Base-by-base conservation (phyloP, 257 asterid species). In the Ehretia macrophylla region DNA sequence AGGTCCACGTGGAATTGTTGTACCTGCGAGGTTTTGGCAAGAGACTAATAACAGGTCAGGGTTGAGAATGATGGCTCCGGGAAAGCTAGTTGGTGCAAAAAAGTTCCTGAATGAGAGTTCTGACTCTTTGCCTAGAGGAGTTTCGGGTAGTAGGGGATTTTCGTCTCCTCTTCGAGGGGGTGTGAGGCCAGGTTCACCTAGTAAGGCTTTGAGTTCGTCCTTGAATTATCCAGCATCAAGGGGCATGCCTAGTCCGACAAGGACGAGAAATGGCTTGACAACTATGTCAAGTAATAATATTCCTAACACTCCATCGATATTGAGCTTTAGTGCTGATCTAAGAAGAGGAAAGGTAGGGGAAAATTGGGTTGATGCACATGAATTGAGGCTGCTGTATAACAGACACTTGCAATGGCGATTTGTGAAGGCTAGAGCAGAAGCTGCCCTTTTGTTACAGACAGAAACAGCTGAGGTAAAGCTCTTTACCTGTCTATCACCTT, bases 341-440 rank as follows among this genome's bases (percentile, higher is more conserved):
- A 79, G 86, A 80, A 88, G 85, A 72, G 94, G 82, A 42, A 88
- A 79, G 73, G 70, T 70, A 40, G 94, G 92, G 53, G 92, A 88
- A 77, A 80, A 62, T 56, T 73, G 75, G 65, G 67, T 81, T 53
- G 88, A 81, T 74, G 96, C 95, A 4, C 96, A 85, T 70, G 89
- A 80, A 38, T 74, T 91, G 80, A 80, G 86, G 69, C 63, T 85
- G 59, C 65, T 83, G 17, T 75, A 83, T 71, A 88, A 85, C 68
- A 80, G 90, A 54, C 84, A 76, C 56, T 63, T 85, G 81, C 98
- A 91, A 70, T 91, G 95, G 98, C 83, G 92, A 51, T 74, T 78
- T 39, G 80, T 59, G 20, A 91, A 85, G 81, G 98, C 95, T 17
- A 78, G 72, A 67, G 78, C 74, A 53, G 89, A 85, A 67, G 63